phyloP scores from a whole-genome alignment of 1,139 yeast species.

The Sugiyamaella grinbergsii region DNA sequence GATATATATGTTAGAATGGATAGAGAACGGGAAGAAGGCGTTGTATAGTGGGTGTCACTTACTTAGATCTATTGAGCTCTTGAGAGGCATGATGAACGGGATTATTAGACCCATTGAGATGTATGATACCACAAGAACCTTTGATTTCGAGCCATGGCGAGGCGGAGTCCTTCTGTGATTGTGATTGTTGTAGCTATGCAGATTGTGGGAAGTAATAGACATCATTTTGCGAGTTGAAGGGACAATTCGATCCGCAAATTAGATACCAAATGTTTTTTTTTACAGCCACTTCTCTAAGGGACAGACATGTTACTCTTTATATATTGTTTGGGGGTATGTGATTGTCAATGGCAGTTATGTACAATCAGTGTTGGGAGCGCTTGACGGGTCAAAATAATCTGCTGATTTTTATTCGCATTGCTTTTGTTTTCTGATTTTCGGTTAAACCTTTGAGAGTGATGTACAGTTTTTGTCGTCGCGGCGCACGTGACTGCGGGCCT shows the following conservation, averaged over 20 bases:
- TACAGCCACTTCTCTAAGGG: no score
- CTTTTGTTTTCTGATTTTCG: conserved; percentile 1
- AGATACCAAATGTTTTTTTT: no score
- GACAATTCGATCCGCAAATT: no score
- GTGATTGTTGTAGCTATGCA: conserved; percentile 8
- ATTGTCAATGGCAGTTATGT: neutral
- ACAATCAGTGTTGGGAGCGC: neutral
- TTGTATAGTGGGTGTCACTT: conserved; percentile 5
- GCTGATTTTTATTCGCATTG: conserved; percentile 4
- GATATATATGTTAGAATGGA: conserved; percentile 8
- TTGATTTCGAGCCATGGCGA: conserved; percentile 11
- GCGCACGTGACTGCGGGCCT: conserved; percentile 9
- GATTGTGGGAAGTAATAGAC: conserved; percentile 17
- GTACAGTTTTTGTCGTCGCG: neutral
- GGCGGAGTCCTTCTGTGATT: conserved; percentile 8
- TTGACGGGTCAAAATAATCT: neutral
- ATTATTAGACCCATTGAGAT: conserved; percentile 26
- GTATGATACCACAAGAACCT: conserved; percentile 24
- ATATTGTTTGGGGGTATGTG: conserved; percentile 3
- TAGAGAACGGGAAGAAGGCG: neutral
- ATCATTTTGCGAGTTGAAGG: no score
- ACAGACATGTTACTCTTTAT: neutral
- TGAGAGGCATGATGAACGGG: conserved; percentile 28
- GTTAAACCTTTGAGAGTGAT: conserved; percentile 1
- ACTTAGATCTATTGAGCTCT: conserved; percentile 21